phyloP scores from a whole-genome alignment of 306 rosid species.

The Begonia loranthoides region DNA sequence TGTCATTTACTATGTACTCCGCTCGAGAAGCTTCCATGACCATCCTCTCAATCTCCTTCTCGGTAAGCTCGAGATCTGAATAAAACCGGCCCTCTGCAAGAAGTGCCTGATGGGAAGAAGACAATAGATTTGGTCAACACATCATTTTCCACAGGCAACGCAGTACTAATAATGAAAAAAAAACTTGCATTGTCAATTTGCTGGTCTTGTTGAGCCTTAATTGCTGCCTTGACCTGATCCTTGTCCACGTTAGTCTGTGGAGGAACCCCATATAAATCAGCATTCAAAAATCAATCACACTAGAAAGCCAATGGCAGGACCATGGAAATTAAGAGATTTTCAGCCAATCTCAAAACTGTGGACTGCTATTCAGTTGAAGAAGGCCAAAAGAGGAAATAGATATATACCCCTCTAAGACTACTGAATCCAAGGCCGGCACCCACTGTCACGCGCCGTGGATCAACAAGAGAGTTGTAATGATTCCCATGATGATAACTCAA shows the following conservation, averaged over 20 bases:
- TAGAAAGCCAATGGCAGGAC: too few relatives aligned
- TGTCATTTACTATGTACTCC: conserved; percentile 47
- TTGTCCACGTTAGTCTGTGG: conserved; percentile 79
- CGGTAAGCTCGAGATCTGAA: conserved; percentile 97
- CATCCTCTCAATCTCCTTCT: conserved; percentile 84
- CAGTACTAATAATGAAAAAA: background rate
- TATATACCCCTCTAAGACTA: conserved; percentile 57
- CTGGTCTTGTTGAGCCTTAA: conserved; percentile 80
- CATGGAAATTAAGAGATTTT: too few relatives aligned
- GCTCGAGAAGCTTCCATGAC: conserved; percentile 89
- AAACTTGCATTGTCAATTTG: conserved; percentile 79
- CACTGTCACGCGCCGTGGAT: conserved; percentile 62
- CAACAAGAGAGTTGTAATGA: conserved; percentile 95
- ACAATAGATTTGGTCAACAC: background rate
- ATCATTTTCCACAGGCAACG: background rate
- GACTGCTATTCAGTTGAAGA: too few relatives aligned
- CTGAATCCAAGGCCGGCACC: conserved; percentile 97
- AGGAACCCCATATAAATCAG: conserved; percentile 1
- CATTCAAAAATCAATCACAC: background rate
- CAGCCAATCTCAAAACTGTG: too few relatives aligned
- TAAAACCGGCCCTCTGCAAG: conserved; percentile 84
- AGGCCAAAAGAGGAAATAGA: too few relatives aligned
- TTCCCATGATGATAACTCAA: conserved; percentile 89
- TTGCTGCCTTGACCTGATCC: conserved; percentile 93
- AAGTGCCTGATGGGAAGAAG: conserved; percentile 53